Conservation (phyloP, 225 moss, liverwort and hornwort species). For the Anthoceros angustus region DNA sequence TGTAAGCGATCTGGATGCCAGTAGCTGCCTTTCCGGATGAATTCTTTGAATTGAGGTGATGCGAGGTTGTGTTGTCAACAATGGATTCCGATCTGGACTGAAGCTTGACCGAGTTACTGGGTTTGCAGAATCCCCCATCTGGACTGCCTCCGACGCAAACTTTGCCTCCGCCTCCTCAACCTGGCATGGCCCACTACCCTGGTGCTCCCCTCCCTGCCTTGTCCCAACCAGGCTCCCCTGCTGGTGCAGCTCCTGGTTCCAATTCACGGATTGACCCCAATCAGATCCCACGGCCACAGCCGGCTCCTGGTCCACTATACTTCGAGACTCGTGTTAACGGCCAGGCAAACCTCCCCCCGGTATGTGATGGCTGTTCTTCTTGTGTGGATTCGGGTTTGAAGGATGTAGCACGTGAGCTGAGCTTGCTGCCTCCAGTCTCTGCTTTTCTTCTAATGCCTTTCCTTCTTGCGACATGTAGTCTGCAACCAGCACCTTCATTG, state of each 20-base stretch:
- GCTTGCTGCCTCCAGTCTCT: no score
- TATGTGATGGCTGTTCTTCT: constrained; percentile 11
- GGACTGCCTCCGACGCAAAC: constrained; percentile 28
- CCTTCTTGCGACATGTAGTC: constrained; percentile 22
- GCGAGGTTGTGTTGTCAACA: no score
- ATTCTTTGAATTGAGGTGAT: no score
- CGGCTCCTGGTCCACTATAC: constrained; percentile 38
- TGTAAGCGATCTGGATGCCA: neutral
- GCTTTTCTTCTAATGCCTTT: neutral
- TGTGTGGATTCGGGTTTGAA: neutral
- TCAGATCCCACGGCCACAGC: constrained; percentile 94
- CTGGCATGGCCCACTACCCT: constrained; percentile 43
- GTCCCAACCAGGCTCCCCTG: constrained; percentile 86
- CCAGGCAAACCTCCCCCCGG: constrained; percentile 75
- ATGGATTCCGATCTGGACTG: no score
- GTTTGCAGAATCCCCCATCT: constrained; percentile 6
- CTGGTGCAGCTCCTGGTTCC: constrained; percentile 54
- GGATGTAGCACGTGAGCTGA: neutral
- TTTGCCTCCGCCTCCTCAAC: constrained; percentile 37
- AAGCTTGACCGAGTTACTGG: neutral
- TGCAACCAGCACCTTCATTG: constrained; percentile 67
- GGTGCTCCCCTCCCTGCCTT: constrained; percentile 46
- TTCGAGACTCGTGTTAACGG: constrained; percentile 89
- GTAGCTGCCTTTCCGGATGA: neutral
- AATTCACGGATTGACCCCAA: constrained; percentile 92